Evolutionary conservation across 805 yeast species (phyloP).

Genomic region (Ogataea parapolymorpha): DNA sequence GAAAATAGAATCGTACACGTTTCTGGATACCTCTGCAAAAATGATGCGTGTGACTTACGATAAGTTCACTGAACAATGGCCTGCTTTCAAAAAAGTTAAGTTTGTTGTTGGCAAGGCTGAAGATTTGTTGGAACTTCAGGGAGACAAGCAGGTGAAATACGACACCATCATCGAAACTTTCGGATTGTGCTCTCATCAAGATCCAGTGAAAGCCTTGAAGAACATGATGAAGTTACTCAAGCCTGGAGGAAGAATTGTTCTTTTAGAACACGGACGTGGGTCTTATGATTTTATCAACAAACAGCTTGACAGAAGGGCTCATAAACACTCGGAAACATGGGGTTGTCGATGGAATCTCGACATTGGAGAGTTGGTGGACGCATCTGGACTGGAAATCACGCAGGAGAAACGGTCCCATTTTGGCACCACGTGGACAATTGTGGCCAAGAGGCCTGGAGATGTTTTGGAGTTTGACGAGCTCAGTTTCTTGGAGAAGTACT

Average conservation of each 20-base stretch:
- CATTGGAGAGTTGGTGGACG: constrained; percentile 80
- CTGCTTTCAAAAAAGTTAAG: constrained; percentile 68
- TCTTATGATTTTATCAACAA: constrained; percentile 73
- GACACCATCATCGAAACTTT: constrained; percentile 93
- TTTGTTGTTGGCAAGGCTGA: constrained; percentile 92
- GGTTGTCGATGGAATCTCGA: constrained; percentile 98
- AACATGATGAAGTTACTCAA: constrained; percentile 71
- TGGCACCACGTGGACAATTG: constrained; percentile 88
- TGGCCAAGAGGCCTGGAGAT: constrained; percentile 74
- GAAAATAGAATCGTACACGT: constrained; percentile 68
- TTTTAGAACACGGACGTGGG: constrained; percentile 92
- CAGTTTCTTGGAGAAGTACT: constrained; percentile 49
- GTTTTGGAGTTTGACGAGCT: constrained; percentile 45
- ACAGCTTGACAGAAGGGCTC: constrained; percentile 79
- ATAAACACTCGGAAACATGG: constrained; percentile 82
- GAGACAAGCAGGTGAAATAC: constrained; percentile 49
- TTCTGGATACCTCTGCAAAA: constrained; percentile 75
- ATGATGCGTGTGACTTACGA: constrained; percentile 81
- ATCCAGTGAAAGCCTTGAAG: constrained; percentile 77
- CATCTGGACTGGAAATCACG: constrained; percentile 79
- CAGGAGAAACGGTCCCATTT: constrained; percentile 78
- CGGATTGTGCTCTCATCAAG: constrained; percentile 94
- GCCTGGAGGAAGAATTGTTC: constrained; percentile 85
- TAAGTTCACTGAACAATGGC: constrained; percentile 67
- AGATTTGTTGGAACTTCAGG: constrained; percentile 54